These are phyloP conservation scores for Metschnikowia corniflorae DNA, from an alignment of 805 yeast species.

Conservation along the genomic window DNA sequence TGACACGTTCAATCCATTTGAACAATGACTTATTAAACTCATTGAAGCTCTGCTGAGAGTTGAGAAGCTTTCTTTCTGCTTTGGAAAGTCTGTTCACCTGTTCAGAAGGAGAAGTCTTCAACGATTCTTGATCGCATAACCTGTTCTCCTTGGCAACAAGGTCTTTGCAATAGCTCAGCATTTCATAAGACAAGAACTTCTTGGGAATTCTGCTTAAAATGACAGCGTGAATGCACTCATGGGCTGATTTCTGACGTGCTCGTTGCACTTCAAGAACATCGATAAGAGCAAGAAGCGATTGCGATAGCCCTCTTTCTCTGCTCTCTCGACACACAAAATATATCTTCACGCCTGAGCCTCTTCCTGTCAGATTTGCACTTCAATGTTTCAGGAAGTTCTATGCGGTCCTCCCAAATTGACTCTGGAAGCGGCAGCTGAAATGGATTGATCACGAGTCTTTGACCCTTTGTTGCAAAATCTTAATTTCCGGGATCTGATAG, in stretches of 20 bases:
- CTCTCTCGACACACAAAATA: constrained; percentile 5
- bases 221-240: constrained; percentile 37
- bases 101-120: constrained; percentile 6
- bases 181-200: constrained; percentile 34
- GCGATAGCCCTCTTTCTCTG: constrained; percentile 22
- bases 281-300: constrained; percentile 37
- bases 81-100: background rate
- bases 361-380: constrained; percentile 4
- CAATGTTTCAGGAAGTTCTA: constrained; percentile 18
- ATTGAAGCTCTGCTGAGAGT: constrained; percentile 22
- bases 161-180: constrained; percentile 31
- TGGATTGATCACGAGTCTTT: constrained; percentile 16
- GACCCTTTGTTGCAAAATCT: constrained; percentile 25
- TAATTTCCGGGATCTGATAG: constrained; percentile 27
- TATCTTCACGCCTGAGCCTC: constrained; percentile 8
- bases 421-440: background rate
- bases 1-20: too few relatives aligned
- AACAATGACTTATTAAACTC: constrained; percentile 32
- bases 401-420: constrained; percentile 9
- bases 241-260: constrained; percentile 29
- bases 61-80: constrained; percentile 5
- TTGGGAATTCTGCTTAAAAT: constrained; percentile 24
- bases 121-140: constrained; percentile 50
- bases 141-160: constrained; percentile 22
- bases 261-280: constrained; percentile 43